These are phyloP conservation scores for Lepiota brunneoincarnata DNA, from an alignment of 768 basidiomycete genomes.

Conservation along the genomic window DNA sequence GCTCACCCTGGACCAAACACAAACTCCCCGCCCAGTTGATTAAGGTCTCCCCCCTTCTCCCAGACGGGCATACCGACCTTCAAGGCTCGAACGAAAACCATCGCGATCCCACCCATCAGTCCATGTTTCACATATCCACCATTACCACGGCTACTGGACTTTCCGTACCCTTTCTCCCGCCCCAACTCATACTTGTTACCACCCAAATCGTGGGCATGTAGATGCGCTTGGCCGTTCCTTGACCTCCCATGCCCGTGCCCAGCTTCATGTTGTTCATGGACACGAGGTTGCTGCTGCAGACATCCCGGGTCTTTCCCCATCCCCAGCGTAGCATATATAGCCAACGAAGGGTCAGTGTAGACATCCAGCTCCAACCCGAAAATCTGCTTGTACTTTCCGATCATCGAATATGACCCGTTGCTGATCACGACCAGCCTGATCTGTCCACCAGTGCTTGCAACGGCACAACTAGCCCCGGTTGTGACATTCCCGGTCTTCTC, in stretches of 20 bases:
- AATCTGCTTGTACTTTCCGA: conserved; percentile 75
- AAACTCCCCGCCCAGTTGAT: conserved; percentile 90
- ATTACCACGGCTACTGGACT: conserved; percentile 12
- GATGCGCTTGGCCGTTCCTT: conserved; percentile 9
- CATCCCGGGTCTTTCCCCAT: conserved; percentile 26
- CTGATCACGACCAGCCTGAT: conserved; percentile 73
- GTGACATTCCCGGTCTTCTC: conserved; percentile 14
- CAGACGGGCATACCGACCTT: conserved; percentile 78
- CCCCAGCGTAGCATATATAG: conserved; percentile 70
- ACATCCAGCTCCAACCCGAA: conserved; percentile 70
- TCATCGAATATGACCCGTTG: conserved; percentile 75
- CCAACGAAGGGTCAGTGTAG: conserved; percentile 75
- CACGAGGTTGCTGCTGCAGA: background rate
- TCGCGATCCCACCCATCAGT: conserved; percentile 63
- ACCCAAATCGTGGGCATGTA: conserved; percentile 4
- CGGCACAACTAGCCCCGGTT: conserved; percentile 8
- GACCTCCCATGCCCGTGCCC: conserved; percentile 3
- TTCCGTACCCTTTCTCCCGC: background rate
- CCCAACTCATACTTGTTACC: background rate
- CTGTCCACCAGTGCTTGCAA: too few species aligned
- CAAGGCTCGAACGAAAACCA: conserved; percentile 68
- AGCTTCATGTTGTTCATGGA: background rate
- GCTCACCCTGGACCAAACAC: conserved; percentile 46
- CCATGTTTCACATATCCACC: conserved; percentile 67
- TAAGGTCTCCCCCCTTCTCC: conserved; percentile 73